These are phyloP conservation scores for Yarrowia alimentaria DNA, from an alignment of 805 yeast species.

Conservation along the genomic window DNA sequence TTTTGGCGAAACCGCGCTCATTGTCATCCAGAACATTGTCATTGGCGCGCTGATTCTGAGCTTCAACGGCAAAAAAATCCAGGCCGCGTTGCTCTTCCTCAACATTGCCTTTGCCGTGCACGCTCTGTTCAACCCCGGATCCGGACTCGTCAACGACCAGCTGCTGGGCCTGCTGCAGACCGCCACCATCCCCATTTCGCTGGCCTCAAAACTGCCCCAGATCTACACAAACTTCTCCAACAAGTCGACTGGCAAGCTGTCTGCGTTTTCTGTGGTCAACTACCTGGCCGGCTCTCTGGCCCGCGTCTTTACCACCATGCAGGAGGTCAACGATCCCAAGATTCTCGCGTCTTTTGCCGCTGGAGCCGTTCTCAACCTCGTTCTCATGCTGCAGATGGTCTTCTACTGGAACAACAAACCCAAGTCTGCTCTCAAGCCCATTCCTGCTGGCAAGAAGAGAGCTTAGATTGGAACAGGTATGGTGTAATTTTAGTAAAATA, in stretches of 20 bases:
- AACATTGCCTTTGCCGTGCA: constrained; percentile 32
- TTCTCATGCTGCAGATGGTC: constrained; percentile 42
- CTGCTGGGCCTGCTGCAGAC: constrained; percentile 37
- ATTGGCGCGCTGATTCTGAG: constrained; percentile 38
- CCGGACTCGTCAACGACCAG: constrained; percentile 35
- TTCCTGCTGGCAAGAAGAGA: neutral
- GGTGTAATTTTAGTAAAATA: too few relatives aligned
- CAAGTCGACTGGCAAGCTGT: constrained; percentile 44
- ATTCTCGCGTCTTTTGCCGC: constrained; percentile 40
- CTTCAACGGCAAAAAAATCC: constrained; percentile 33
- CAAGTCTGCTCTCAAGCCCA: neutral
- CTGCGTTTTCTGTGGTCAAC: constrained; percentile 42
- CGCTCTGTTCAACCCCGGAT: constrained; percentile 34
- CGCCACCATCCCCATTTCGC: constrained; percentile 42
- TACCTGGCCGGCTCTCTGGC: constrained; percentile 43
- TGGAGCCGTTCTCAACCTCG: constrained; percentile 40
- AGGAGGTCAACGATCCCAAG: constrained; percentile 41
- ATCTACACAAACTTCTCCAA: constrained; percentile 39
- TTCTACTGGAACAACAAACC: constrained; percentile 36
- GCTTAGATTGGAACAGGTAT: too few relatives aligned
- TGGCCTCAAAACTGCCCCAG: constrained; percentile 44
- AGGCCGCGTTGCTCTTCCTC: constrained; percentile 31
- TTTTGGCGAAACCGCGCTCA: constrained; percentile 44
- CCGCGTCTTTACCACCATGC: constrained; percentile 44
- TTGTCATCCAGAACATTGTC: constrained; percentile 42